Percentiles rank a stretch among this genome's conserved stretches.
These are phyloP conservation scores for Geotrichum phurueaensis DNA, from an alignment of 1,139 yeast genomes.

Conservation along the genomic window DNA sequence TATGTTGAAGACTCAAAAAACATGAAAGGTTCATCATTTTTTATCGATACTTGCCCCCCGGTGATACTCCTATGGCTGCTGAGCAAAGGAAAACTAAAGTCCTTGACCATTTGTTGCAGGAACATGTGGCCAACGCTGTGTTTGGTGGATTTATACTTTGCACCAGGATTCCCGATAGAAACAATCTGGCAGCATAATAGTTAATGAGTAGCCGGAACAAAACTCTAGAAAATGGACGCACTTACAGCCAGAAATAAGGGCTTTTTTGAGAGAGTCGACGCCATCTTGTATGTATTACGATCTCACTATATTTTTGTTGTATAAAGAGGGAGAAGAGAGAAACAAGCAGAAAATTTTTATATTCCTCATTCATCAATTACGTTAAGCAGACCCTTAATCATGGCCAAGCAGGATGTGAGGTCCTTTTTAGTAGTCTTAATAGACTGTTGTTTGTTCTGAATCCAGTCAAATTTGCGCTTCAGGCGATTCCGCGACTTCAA, in stretches of 20 bases:
- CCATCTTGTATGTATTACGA: constrained; percentile 20
- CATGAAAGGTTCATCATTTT: constrained; percentile 23
- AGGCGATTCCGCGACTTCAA: constrained; percentile 14
- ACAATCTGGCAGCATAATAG: constrained; percentile 5
- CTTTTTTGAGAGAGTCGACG: background rate
- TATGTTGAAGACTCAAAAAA: constrained; percentile 47
- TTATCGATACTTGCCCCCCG: constrained; percentile 18
- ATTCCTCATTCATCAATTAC: constrained; percentile 7
- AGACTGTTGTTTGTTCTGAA: constrained; percentile 11
- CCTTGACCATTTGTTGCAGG: constrained; percentile 25
- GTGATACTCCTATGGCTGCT: constrained; percentile 19
- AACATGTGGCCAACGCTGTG: constrained; percentile 73
- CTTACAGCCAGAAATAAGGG: constrained; percentile 14
- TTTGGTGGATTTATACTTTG: constrained; percentile 53
- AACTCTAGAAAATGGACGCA: background rate
- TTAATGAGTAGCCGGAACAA: background rate
- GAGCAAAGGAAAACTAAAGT: constrained; percentile 11
- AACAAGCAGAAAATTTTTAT: background rate
- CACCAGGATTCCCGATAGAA: constrained; percentile 78
- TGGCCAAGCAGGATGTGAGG: constrained; percentile 11
- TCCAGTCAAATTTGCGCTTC: constrained; percentile 16
- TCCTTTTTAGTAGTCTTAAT: constrained; percentile 13
- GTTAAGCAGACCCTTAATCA: constrained; percentile 16
- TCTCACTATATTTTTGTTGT: background rate
- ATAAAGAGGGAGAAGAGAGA: background rate